phyloP scores from a whole-genome alignment of 768 basidiomycete genomes.

The Erythrobasidium yunnanense region DNA sequence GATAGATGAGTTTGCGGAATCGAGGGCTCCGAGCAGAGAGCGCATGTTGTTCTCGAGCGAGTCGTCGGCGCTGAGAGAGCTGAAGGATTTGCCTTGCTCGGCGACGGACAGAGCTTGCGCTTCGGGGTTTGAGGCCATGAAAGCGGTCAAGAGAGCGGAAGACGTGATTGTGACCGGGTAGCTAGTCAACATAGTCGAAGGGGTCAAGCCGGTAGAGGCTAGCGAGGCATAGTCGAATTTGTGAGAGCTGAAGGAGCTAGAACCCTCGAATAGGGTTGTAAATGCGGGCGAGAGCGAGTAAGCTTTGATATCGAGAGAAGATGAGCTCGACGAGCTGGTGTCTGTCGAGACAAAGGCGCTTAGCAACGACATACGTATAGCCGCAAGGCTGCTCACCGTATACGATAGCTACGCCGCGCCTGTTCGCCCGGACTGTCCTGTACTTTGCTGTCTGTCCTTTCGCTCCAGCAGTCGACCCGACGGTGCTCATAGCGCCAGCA shows the following conservation, averaged over 20 bases:
- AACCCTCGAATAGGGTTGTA: constrained; percentile 34
- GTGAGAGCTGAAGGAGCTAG: background rate
- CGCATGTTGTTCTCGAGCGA: constrained; percentile 22
- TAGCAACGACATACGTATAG: background rate
- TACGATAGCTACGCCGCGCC: constrained; percentile 36
- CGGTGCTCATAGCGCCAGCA: constrained; percentile 19
- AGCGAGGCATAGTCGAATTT: constrained; percentile 25
- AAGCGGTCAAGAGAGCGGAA: constrained; percentile 36
- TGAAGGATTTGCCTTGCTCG: background rate
- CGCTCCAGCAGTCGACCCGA: constrained; percentile 17
- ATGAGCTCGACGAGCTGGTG: constrained; percentile 31
- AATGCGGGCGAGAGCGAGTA: constrained; percentile 33
- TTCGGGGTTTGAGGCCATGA: constrained; percentile 31
- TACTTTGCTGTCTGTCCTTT: constrained; percentile 5
- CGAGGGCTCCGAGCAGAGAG: constrained; percentile 17
- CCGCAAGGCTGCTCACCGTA: constrained; percentile 35
- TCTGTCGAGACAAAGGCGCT: background rate
- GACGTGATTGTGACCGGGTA: constrained; percentile 36
- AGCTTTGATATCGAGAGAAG: constrained; percentile 33
- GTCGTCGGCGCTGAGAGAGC: constrained; percentile 18
- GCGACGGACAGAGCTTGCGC: background rate
- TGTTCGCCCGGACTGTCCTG: constrained; percentile 24
- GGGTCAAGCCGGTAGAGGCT: constrained; percentile 34
- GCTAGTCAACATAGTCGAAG: constrained; percentile 35
- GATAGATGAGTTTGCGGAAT: constrained; percentile 14